These are phyloP conservation scores for Helianthus annuus DNA, from an alignment of 129 eudicot species.

Conservation along the genomic window HanXRQr2.0-SUNRISE NC_035433.2:35373585-35374084, in stretches of 20 bases:
- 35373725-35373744: too few relatives aligned
- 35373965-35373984: slow-evolving; percentile 71
- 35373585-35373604: too few relatives aligned
- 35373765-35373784: too few relatives aligned
- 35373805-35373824: too few relatives aligned
- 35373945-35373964: slow-evolving; percentile 48
- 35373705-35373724: too few relatives aligned
- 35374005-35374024: slow-evolving; percentile 41
- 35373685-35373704: not conserved
- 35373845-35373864: too few relatives aligned
- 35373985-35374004: slow-evolving; percentile 45
- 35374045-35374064: slow-evolving; percentile 78
- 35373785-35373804: too few relatives aligned
- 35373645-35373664: not conserved
- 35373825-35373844: too few relatives aligned
- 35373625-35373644: not conserved
- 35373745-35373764: too few relatives aligned
- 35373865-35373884: not conserved
- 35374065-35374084: slow-evolving; percentile 70
- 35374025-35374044: slow-evolving; percentile 69
- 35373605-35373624: too few relatives aligned
- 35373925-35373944: slow-evolving; percentile 22
- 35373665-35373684: not conserved
- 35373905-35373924: not conserved
- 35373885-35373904: not conserved